phyloP scores from a whole-genome alignment of 2,329 filamentous ascomycete species.

The Phaeosphaeria sp. region DNA sequence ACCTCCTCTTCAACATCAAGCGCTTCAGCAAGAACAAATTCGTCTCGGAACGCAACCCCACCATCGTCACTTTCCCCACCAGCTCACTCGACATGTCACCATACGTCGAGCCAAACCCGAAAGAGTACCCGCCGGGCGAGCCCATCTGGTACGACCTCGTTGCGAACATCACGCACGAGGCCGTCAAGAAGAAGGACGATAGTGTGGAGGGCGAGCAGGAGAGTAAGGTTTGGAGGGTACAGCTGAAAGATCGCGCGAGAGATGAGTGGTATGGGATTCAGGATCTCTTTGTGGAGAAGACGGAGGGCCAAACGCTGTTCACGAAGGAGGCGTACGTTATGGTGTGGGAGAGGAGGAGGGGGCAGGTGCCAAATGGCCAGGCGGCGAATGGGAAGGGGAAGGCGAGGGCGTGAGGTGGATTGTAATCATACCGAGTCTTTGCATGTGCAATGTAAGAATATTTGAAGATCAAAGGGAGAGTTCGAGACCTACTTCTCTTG shows the following conservation, averaged over 20 bases:
- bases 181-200: slow-evolving; percentile 76
- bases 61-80: slow-evolving; percentile 95
- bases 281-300: slow-evolving; percentile 90
- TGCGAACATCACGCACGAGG: slow-evolving; percentile 91
- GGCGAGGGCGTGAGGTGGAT: slow-evolving; percentile 2
- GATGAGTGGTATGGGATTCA: slow-evolving; percentile 93
- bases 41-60: slow-evolving; percentile 92
- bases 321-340: slow-evolving; percentile 94
- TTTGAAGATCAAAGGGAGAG: too few species aligned
- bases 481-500: too few species aligned
- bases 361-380: slow-evolving; percentile 9
- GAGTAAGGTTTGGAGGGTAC: slow-evolving; percentile 94
- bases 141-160: slow-evolving; percentile 95
- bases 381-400: slow-evolving; percentile 26
- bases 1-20: slow-evolving; percentile 93
- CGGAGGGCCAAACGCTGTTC: slow-evolving; percentile 87
- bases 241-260: slow-evolving; percentile 80
- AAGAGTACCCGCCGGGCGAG: slow-evolving; percentile 73
- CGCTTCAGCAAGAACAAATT: slow-evolving; percentile 98
- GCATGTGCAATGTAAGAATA: neutral
- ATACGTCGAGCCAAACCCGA: slow-evolving; percentile 87
- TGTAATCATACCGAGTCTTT: neutral
- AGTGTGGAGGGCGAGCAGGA: slow-evolving; percentile 88
- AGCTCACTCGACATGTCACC: slow-evolving; percentile 84
- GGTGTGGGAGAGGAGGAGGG: slow-evolving; percentile 87